These are phyloP conservation scores for Apiotrichum porosum DNA, from an alignment of 1,284 basidiomycete species.

Conservation along the genomic window DNA sequence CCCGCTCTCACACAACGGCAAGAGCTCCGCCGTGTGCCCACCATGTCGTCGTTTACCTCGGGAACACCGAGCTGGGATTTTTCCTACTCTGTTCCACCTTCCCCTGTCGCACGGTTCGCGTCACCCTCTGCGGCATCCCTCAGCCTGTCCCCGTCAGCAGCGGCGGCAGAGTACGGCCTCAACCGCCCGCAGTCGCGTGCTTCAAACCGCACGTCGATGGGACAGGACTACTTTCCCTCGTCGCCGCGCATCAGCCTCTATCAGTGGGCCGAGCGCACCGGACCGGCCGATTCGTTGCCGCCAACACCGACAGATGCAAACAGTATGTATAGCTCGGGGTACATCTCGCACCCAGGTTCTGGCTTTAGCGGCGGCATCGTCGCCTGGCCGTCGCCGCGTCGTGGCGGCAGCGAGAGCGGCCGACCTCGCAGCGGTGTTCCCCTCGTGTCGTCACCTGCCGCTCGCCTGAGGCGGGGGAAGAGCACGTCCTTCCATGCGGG, in stretches of 20 bases:
- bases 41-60: constrained; percentile 29
- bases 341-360: not conserved
- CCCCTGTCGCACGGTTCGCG: constrained; percentile 21
- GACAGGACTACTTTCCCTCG: constrained; percentile 13
- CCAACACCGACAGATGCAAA: constrained; percentile 9
- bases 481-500: constrained; percentile 20
- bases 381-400: not conserved
- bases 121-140: constrained; percentile 10
- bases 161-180: constrained; percentile 16
- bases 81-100: constrained; percentile 25
- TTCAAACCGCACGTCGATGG: constrained; percentile 8
- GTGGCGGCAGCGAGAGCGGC: not conserved
- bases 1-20: constrained; percentile 33
- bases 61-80: constrained; percentile 42
- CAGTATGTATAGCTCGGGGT: too few relatives aligned
- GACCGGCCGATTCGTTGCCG: constrained; percentile 11
- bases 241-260: constrained; percentile 34
- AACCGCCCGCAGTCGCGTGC: constrained; percentile 13
- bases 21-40: constrained; percentile 37
- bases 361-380: not conserved
- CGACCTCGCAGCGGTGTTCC: not conserved
- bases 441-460: not conserved
- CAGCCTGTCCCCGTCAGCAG: not conserved
- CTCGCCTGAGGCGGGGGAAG: constrained; percentile 17
- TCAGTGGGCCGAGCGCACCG: constrained; percentile 36